Evolutionary conservation across 2,329 filamentous ascomycete genomes (phyloP).

Genomic region (Aspergillus sp.): DNA sequence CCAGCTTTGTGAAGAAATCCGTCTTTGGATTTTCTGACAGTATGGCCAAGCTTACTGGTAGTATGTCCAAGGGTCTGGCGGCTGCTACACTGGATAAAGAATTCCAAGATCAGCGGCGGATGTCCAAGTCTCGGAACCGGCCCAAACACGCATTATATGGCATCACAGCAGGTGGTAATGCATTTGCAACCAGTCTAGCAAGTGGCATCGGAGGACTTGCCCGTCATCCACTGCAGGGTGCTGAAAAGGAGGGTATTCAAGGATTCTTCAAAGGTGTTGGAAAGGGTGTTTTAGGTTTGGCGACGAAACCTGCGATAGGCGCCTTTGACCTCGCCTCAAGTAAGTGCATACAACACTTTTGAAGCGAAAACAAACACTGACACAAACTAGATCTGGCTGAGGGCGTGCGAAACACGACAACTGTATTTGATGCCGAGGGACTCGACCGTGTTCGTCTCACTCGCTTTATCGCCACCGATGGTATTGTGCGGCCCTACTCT

Average conservation of each 20-base stretch:
- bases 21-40: slow-evolving; percentile 97
- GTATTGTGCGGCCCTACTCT: slow-evolving; percentile 90
- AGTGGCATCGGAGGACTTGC: slow-evolving; percentile 93
- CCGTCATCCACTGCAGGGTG: slow-evolving; percentile 89
- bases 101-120: slow-evolving; percentile 93
- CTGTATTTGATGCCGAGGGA: slow-evolving; percentile 92
- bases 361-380: slow-evolving; percentile 12
- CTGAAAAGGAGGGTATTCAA: slow-evolving; percentile 88
- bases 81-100: slow-evolving; percentile 97
- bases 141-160: slow-evolving; percentile 97
- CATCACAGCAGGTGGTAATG: slow-evolving; percentile 92
- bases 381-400: slow-evolving; percentile 71
- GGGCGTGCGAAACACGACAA: slow-evolving; percentile 97
- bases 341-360: slow-evolving; percentile 28
- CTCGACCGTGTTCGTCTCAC: slow-evolving; percentile 93
- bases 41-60: slow-evolving; percentile 96
- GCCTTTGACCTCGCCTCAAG: slow-evolving; percentile 94
- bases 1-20: slow-evolving; percentile 97
- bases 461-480: slow-evolving; percentile 87
- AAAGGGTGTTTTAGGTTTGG: slow-evolving; percentile 90
- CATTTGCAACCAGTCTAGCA: slow-evolving; percentile 86
- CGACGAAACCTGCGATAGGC: slow-evolving; percentile 94
- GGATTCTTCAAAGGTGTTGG: slow-evolving; percentile 98
- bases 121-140: slow-evolving; percentile 86
- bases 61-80: slow-evolving; percentile 92